Conservation (phyloP, 805 yeast genomes). For the Zygotorulaspora chibaensis region DNA sequence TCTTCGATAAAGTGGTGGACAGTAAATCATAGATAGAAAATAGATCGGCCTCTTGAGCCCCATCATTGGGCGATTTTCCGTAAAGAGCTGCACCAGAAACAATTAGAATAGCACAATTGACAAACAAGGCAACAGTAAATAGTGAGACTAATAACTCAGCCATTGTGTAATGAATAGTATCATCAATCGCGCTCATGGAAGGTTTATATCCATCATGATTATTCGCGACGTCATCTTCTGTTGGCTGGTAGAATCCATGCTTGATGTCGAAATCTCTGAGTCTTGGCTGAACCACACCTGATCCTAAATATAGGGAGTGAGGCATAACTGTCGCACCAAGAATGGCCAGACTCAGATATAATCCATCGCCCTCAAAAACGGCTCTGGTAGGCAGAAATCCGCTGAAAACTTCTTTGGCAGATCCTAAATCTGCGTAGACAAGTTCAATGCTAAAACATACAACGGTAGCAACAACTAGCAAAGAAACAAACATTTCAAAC, state of each 20-base stretch:
- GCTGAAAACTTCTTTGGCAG: conserved; percentile 56
- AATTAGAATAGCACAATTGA: conserved; percentile 81
- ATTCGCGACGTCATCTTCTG: conserved; percentile 33
- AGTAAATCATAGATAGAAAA: conserved; percentile 74
- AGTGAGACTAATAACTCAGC: conserved; percentile 78
- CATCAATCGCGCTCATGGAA: conserved; percentile 73
- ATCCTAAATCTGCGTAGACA: conserved; percentile 54
- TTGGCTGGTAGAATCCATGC: conserved; percentile 54
- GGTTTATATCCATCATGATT: conserved; percentile 59
- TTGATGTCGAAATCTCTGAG: conserved; percentile 71
- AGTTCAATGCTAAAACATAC: conserved; percentile 79
- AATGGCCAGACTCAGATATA: conserved; percentile 77
- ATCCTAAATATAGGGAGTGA: conserved; percentile 81
- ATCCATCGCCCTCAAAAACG: conserved; percentile 55
- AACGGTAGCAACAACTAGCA: conserved; percentile 76
- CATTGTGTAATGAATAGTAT: conserved; percentile 76
- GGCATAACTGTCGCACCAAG: conserved; percentile 97
- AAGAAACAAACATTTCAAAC: conserved; percentile 77
- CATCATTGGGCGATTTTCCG: conserved; percentile 49
- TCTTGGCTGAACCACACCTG: conserved; percentile 84
- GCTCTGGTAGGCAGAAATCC: conserved; percentile 61
- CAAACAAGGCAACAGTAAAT: conserved; percentile 86
- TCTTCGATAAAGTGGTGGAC: conserved; percentile 55
- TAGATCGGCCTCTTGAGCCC: conserved; percentile 70
- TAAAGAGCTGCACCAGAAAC: conserved; percentile 87